A percentile compares a stretch with the other conserved stretches of the same genome.
phyloP scores from a whole-genome alignment of 2,329 filamentous ascomycete species.

The Tolypocladium sp. region DNA sequence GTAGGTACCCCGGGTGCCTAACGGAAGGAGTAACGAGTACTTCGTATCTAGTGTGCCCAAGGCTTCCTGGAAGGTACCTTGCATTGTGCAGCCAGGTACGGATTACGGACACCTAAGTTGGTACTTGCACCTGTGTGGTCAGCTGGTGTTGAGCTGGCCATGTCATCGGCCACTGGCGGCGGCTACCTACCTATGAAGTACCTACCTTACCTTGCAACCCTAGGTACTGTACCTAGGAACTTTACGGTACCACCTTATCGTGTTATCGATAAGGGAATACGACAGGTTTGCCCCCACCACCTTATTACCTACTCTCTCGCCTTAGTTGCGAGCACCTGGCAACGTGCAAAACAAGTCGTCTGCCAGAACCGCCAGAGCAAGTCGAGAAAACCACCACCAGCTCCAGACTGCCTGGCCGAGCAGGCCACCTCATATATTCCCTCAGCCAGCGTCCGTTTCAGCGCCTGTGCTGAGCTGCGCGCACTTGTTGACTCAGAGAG shows the following conservation, averaged over 20 bases:
- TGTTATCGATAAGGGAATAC: too few relatives aligned
- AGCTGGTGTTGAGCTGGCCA: not conserved
- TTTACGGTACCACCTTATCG: not conserved
- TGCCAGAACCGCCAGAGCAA: not conserved
- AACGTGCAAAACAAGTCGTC: too few relatives aligned
- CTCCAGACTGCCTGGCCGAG: not conserved
- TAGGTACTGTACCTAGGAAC: too few relatives aligned
- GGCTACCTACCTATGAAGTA: too few relatives aligned
- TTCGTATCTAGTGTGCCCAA: not conserved
- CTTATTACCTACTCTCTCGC: not conserved
- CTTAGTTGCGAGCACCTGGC: not conserved
- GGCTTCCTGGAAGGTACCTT: not conserved
- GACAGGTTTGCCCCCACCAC: not conserved
- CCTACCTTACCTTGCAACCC: not conserved
- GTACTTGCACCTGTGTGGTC: not conserved
- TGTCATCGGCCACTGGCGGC: not conserved
- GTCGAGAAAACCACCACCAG: not conserved
- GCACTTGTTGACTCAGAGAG: not conserved
- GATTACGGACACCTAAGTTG: too few relatives aligned
- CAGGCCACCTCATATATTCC: not conserved
- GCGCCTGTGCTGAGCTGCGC: not conserved
- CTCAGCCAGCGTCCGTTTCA: not conserved
- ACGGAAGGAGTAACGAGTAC: not conserved
- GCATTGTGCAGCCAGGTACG: not conserved
- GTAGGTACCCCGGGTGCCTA: not conserved